These are phyloP conservation scores for Cadophora luteo-olivacea DNA, from an alignment of 2,329 filamentous ascomycete genomes.

Conservation along the genomic window DNA sequence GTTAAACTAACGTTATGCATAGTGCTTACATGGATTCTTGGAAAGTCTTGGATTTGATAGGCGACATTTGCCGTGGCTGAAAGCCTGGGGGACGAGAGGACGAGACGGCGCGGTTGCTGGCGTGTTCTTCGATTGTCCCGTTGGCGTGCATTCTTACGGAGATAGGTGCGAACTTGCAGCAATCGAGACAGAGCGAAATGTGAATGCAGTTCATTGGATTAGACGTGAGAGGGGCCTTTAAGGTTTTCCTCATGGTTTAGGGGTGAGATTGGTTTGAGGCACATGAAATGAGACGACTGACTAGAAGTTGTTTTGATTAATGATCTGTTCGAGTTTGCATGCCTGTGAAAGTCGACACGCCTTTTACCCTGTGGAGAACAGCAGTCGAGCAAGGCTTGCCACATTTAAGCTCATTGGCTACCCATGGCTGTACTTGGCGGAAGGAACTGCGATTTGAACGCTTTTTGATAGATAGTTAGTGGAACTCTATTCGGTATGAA, in stretches of 20 bases:
- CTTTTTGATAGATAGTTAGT: not conserved
- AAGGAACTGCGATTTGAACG: not conserved
- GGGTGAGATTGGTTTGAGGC: not conserved
- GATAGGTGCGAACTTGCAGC: not conserved
- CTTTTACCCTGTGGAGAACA: no score
- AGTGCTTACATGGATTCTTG: constrained; percentile 27
- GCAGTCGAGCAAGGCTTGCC: not conserved
- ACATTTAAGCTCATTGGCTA: not conserved
- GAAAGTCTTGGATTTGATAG: constrained; percentile 25
- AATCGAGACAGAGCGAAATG: not conserved
- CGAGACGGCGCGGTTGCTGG: not conserved
- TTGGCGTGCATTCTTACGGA: not conserved
- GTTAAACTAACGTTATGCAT: constrained; percentile 18
- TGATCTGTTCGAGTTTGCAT: not conserved
- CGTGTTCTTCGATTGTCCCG: not conserved
- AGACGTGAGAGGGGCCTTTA: not conserved
- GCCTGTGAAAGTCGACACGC: not conserved
- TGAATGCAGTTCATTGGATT: not conserved
- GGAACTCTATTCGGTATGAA: constrained; percentile 30
- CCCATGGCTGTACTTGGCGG: not conserved
- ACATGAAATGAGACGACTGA: not conserved
- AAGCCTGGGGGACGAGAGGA: not conserved
- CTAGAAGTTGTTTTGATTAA: not conserved
- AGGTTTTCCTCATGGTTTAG: not conserved
- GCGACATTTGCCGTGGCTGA: constrained; percentile 7